phyloP scores from a whole-genome alignment of 257 asterid species.

The Penstemon davidsonii region DNA sequence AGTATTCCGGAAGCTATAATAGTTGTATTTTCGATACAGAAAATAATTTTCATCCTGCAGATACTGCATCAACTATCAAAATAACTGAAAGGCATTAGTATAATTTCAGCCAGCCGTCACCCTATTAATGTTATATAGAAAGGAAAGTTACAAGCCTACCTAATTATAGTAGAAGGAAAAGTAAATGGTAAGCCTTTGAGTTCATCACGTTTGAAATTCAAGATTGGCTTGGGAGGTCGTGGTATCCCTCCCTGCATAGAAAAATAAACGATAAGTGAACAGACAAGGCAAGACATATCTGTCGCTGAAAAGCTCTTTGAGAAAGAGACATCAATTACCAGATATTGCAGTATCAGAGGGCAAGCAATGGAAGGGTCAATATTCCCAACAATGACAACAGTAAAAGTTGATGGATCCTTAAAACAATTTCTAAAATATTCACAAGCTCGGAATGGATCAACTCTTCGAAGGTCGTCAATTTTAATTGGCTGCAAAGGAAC shows the following conservation, averaged over 20 bases:
- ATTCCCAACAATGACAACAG: conserved; percentile 88
- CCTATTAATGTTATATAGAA: conserved; percentile 9
- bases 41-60: neutral
- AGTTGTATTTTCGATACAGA: conserved; percentile 12
- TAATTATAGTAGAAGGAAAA: conserved; percentile 70
- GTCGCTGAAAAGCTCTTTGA: conserved; percentile 20
- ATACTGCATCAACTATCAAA: conserved; percentile 23
- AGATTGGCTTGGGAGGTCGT: conserved; percentile 60
- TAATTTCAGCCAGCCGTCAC: too few relatives aligned
- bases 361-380: conserved; percentile 76
- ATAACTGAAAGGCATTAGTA: too few relatives aligned
- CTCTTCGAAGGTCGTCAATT: conserved; percentile 68
- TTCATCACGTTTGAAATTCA: conserved; percentile 80
- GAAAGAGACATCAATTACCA: conserved; percentile 50
- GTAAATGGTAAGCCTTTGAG: conserved; percentile 88
- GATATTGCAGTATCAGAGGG: conserved; percentile 77
- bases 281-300: conserved; percentile 21
- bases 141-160: conserved; percentile 42
- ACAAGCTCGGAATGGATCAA: conserved; percentile 85
- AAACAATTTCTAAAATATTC: conserved; percentile 79
- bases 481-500: conserved; percentile 70
- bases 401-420: conserved; percentile 89
- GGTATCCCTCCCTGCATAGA: conserved; percentile 90
- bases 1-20: conserved; percentile 1
- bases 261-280: conserved; percentile 25